Conservation (phyloP, 2,329 filamentous ascomycete species). For the Lachnellula arida region DNA sequence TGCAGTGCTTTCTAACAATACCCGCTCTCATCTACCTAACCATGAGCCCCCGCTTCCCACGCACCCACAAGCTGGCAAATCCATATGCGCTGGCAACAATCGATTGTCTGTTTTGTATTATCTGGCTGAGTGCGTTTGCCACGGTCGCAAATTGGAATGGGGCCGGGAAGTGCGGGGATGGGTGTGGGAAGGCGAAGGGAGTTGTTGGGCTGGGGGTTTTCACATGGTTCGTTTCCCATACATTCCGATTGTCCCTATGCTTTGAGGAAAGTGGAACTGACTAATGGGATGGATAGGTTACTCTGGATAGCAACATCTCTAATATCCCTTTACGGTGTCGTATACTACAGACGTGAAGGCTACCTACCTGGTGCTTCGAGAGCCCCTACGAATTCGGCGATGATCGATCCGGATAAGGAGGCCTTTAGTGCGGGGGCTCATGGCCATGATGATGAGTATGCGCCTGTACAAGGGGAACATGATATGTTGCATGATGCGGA, state of each 20-base stretch:
- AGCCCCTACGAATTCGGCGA: constrained; percentile 31
- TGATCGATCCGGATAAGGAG: constrained; percentile 65
- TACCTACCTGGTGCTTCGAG: constrained; percentile 47
- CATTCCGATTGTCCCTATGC: not conserved
- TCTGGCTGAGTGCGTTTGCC: constrained; percentile 65
- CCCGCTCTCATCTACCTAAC: constrained; percentile 61
- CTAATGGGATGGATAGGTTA: constrained; percentile 38
- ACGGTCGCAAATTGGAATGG: constrained; percentile 61
- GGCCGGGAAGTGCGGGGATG: constrained; percentile 48
- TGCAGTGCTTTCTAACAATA: constrained; percentile 59
- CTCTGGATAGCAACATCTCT: constrained; percentile 50
- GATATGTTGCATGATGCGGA: too few species aligned
- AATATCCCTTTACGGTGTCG: constrained; percentile 55
- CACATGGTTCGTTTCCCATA: constrained; percentile 46
- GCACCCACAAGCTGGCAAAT: constrained; percentile 57
- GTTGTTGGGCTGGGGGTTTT: constrained; percentile 60
- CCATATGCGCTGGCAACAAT: constrained; percentile 57
- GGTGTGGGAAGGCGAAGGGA: constrained; percentile 57
- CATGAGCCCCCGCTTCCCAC: constrained; percentile 59
- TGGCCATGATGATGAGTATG: constrained; percentile 28
- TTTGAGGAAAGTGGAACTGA: constrained; percentile 7
- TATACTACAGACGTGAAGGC: constrained; percentile 59
- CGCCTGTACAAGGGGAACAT: not conserved
- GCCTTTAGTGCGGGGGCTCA: constrained; percentile 65
- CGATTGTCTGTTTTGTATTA: constrained; percentile 52